These are phyloP conservation scores for Euphorbia pulcherrima DNA, from an alignment of 345 rosid genomes.

Conservation along the genomic window DNA sequence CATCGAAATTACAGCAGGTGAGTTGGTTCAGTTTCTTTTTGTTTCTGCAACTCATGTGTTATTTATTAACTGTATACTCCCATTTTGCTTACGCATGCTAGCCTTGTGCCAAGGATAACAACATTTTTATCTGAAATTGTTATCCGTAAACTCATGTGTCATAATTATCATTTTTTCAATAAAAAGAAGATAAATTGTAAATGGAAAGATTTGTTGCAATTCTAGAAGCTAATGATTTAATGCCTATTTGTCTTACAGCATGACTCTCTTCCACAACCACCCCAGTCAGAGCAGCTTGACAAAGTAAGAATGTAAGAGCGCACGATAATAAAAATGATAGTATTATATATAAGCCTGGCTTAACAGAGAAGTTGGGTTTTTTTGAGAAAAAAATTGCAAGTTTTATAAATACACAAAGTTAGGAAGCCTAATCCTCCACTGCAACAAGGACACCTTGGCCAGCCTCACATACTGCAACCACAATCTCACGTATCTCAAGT, in stretches of 20 bases:
- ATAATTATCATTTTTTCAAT: background rate
- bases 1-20: slow-evolving; percentile 63
- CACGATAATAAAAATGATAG: slow-evolving; percentile 44
- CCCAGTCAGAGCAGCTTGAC: slow-evolving; percentile 68
- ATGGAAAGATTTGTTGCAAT: background rate
- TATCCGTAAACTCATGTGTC: background rate
- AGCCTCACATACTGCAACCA: slow-evolving; percentile 56
- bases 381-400: slow-evolving; percentile 72
- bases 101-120: background rate
- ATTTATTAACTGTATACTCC: background rate
- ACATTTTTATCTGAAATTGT: background rate
- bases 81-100: background rate
- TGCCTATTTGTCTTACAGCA: slow-evolving; percentile 33
- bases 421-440: slow-evolving; percentile 38
- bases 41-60: background rate
- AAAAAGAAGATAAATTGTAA: no score
- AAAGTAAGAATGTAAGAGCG: slow-evolving; percentile 81
- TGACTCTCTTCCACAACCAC: slow-evolving; percentile 63
- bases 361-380: slow-evolving; percentile 63
- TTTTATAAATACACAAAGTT: slow-evolving; percentile 54
- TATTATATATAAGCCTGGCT: slow-evolving; percentile 28
- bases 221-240: slow-evolving; percentile 18
- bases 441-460: slow-evolving; percentile 70
- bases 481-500: slow-evolving; percentile 60
- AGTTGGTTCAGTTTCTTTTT: slow-evolving; percentile 9